phyloP scores from a whole-genome alignment of 2,329 filamentous ascomycete species.

The Orbilia javanica region DNA sequence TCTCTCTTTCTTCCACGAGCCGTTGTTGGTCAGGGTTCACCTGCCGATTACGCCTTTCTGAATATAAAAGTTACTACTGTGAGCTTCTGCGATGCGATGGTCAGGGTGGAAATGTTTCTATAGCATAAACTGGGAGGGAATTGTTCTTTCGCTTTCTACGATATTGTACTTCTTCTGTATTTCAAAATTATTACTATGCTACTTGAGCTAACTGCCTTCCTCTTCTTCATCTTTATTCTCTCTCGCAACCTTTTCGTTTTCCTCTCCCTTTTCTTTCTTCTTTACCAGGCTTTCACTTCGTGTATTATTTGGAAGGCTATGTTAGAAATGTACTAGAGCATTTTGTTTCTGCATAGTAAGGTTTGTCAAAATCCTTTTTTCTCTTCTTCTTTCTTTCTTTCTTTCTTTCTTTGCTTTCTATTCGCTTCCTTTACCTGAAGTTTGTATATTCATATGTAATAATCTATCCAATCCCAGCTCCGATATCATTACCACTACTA shows the following conservation, averaged over 20 bases:
- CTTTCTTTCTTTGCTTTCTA: background rate
- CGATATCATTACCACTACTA: background rate
- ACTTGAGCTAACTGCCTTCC: background rate
- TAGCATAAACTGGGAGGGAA: slow-evolving; percentile 13
- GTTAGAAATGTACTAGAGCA: background rate
- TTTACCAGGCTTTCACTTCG: background rate
- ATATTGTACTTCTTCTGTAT: background rate
- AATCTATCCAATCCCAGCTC: background rate
- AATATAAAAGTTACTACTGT: slow-evolving; percentile 10
- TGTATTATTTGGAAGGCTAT: background rate
- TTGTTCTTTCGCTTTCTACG: slow-evolving; percentile 4
- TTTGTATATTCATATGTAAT: slow-evolving; percentile 1
- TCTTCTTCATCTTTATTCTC: background rate
- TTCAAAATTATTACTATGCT: background rate
- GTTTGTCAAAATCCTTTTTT: background rate
- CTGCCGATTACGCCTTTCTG: background rate
- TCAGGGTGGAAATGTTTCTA: background rate
- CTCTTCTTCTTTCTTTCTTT: too few relatives aligned
- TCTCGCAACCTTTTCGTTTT: background rate
- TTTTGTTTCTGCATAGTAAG: background rate
- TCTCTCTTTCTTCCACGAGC: background rate
- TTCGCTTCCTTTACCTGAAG: background rate
- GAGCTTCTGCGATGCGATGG: slow-evolving; percentile 3
- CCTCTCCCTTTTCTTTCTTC: background rate
- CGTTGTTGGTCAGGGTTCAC: background rate